phyloP scores from a whole-genome alignment of 1,284 basidiomycete genomes.

The Wallemia hederae region DNA sequence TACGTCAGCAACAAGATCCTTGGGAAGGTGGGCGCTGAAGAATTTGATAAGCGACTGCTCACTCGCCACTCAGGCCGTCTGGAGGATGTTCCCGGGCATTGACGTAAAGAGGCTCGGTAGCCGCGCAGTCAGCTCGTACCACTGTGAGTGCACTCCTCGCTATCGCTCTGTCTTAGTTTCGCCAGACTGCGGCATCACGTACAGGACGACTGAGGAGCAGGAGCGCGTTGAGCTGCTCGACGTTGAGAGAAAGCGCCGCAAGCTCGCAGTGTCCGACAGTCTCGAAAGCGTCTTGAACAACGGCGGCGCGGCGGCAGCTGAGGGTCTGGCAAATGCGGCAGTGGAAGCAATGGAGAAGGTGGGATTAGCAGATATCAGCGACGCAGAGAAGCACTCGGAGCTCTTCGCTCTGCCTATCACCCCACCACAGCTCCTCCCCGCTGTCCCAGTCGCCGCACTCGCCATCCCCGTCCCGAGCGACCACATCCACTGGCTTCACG shows the following conservation, averaged over 20 bases:
- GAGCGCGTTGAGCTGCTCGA: neutral
- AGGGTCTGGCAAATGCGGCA: too few species aligned
- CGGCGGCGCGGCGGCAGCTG: too few species aligned
- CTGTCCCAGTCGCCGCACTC: too few species aligned
- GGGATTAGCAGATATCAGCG: too few species aligned
- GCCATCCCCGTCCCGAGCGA: neutral
- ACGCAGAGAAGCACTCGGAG: too few species aligned
- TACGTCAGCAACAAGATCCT: neutral
- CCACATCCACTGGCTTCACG: neutral
- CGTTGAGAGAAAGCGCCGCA: too few species aligned
- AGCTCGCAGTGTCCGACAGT: too few species aligned
- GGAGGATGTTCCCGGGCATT: neutral
- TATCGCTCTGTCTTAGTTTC: neutral
- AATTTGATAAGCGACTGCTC: neutral
- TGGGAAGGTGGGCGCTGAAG: neutral
- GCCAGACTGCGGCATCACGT: neutral
- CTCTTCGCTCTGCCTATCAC: too few species aligned
- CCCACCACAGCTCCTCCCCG: too few species aligned
- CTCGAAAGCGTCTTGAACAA: too few species aligned
- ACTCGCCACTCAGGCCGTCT: neutral
- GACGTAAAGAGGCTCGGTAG: neutral
- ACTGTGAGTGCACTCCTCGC: neutral
- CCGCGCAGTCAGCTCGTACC: neutral
- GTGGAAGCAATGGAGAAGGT: too few species aligned
- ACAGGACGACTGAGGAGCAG: neutral